These are phyloP conservation scores for Colletotrichum destructivum DNA, from an alignment of 2,329 filamentous ascomycete genomes.

Conservation along the genomic window DNA sequence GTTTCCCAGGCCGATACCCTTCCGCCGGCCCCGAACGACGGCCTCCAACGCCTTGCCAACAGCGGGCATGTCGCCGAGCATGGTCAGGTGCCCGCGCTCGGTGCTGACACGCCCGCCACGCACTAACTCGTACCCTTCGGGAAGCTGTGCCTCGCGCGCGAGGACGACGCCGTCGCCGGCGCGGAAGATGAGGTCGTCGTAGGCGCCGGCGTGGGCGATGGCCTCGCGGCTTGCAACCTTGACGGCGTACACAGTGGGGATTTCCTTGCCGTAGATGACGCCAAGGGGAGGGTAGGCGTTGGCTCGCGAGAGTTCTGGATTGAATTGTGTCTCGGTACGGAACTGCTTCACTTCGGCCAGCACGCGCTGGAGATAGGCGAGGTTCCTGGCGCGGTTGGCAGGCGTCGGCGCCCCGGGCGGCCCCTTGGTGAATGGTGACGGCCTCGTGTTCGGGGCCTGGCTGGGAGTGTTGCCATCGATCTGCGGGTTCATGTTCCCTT, in stretches of 20 bases:
- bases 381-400: constrained; percentile 65
- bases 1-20: constrained; percentile 78
- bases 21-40: constrained; percentile 75
- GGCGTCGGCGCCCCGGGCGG: constrained; percentile 52
- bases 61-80: constrained; percentile 87
- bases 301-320: constrained; percentile 68
- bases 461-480: constrained; percentile 54
- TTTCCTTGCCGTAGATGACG: constrained; percentile 88
- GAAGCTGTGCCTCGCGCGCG: constrained; percentile 87
- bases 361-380: constrained; percentile 81
- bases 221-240: constrained; percentile 80
- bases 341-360: constrained; percentile 81
- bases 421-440: constrained; percentile 45
- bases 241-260: constrained; percentile 87
- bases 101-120: constrained; percentile 82
- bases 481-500: constrained; percentile 62
- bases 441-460: constrained; percentile 42
- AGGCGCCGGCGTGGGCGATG: constrained; percentile 83
- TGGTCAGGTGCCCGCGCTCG: constrained; percentile 88
- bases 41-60: constrained; percentile 82
- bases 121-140: constrained; percentile 82
- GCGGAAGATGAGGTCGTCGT: constrained; percentile 89
- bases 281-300: constrained; percentile 88
- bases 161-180: constrained; percentile 92
- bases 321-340: constrained; percentile 80